A percentile compares a stretch with the other conserved stretches of the same genome.
Evolutionary conservation across 75 land plant genomes (phyloP).

Genomic region (Sequoia sempervirens): DNA sequence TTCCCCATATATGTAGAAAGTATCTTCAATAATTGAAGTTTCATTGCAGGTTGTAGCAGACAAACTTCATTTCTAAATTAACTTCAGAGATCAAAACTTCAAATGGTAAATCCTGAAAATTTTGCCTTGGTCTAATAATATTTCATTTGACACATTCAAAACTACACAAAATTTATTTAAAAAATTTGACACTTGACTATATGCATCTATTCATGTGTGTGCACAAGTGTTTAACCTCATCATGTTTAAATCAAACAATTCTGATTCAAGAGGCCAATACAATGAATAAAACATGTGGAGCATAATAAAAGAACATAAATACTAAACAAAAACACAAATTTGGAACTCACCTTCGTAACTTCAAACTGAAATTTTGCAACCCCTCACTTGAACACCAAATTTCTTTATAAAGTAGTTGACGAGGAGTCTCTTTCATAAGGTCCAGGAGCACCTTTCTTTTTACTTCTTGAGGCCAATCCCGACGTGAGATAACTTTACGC

Average conservation of each 20-base stretch:
- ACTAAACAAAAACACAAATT: slow-evolving; percentile 2
- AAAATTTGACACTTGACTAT: not conserved
- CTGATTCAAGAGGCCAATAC: not conserved
- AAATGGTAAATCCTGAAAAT: not conserved
- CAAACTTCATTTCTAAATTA: not conserved
- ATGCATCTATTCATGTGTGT: not conserved
- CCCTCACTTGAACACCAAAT: slow-evolving; percentile 99
- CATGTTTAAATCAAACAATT: not conserved
- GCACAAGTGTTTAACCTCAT: not conserved
- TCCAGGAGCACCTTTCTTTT: slow-evolving; percentile 92
- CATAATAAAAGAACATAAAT: not conserved
- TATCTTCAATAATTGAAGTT: not conserved
- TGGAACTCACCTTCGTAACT: slow-evolving; percentile 36
- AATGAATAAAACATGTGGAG: not conserved
- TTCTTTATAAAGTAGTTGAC: slow-evolving; percentile 84
- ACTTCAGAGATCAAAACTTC: not conserved
- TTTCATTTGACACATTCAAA: too few species aligned
- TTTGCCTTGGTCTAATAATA: too few species aligned
- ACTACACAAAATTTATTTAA: not conserved
- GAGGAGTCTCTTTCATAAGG: slow-evolving; percentile 95
- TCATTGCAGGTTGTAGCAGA: not conserved
- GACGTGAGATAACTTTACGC: slow-evolving; percentile 91
- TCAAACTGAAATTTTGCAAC: slow-evolving; percentile 74
- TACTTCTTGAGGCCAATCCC: slow-evolving; percentile 99
- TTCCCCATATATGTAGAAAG: not conserved